Percentiles rank a stretch among this genome's conserved stretches.
phyloP scores from a whole-genome alignment of 108 stramenopile genomes.

The Epithemia pelagica region DNA sequence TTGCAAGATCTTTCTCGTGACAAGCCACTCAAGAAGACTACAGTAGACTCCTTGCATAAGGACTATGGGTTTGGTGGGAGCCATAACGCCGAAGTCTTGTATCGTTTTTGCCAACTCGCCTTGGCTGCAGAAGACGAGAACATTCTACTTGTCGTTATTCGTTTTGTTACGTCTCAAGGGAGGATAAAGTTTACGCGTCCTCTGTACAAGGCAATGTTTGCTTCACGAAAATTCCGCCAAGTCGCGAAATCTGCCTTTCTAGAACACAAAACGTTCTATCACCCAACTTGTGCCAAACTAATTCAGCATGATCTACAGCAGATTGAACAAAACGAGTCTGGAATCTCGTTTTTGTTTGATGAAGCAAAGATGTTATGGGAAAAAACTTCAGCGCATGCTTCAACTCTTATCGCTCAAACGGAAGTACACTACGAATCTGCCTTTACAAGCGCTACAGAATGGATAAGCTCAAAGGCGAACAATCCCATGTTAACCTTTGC shows the following conservation, averaged over 20 bases:
- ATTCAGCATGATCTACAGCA: constrained; percentile 61
- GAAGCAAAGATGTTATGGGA: background rate
- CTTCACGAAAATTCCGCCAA: constrained; percentile 52
- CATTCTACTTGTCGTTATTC: constrained; percentile 58
- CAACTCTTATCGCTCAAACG: no score
- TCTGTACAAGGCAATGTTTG: constrained; percentile 75
- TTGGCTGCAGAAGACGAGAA: constrained; percentile 60
- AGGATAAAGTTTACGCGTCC: constrained; percentile 99
- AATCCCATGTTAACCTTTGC: no score
- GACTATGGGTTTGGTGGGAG: constrained; percentile 51
- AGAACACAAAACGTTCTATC: constrained; percentile 81
- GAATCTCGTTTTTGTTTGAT: background rate
- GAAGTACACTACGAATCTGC: no score
- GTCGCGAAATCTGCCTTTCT: constrained; percentile 78
- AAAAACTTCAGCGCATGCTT: no score
- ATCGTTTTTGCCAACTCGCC: constrained; percentile 86
- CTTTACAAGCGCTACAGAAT: no score
- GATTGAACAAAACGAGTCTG: background rate
- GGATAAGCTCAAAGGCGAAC: no score
- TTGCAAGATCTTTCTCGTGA: constrained; percentile 14
- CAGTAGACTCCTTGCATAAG: constrained; percentile 62
- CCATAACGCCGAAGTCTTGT: constrained; percentile 87
- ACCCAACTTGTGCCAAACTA: constrained; percentile 93
- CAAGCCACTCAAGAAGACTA: constrained; percentile 40
- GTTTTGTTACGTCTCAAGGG: constrained; percentile 93